Conservation (phyloP, 306 rosid genomes). For the Leucaena leucocephala region DNA sequence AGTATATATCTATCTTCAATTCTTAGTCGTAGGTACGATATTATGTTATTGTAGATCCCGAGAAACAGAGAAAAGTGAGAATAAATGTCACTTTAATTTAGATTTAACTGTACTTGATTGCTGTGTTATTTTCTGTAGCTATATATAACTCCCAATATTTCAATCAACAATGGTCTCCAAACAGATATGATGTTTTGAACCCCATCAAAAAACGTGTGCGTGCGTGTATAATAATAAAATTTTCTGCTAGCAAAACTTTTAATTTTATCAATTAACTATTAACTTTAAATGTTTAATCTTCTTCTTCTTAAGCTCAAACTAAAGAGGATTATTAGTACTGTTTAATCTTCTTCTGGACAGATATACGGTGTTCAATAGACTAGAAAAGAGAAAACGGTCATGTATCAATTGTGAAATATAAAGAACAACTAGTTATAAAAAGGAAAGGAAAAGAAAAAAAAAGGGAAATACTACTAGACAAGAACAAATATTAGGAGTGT, state of each 20-base stretch:
- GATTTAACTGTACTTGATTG: constrained; percentile 29
- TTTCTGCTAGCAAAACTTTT: no score
- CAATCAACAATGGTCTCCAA: constrained; percentile 5
- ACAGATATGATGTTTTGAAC: background rate
- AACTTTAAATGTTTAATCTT: no score
- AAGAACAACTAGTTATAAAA: background rate
- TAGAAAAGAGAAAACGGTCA: background rate
- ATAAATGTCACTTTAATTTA: constrained; percentile 33
- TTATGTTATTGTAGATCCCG: constrained; percentile 1
- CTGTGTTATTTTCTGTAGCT: background rate
- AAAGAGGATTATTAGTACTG: no score
- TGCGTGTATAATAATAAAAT: no score
- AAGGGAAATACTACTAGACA: constrained; percentile 32
- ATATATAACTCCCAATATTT: background rate
- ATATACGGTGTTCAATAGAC: no score
- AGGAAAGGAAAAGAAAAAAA: no score
- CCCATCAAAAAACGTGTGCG: background rate
- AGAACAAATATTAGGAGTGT: constrained; percentile 48
- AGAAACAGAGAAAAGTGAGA: constrained; percentile 7
- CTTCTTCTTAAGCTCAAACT: no score
- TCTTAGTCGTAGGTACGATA: background rate
- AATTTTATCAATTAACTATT: no score
- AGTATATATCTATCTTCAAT: background rate
- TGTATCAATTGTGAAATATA: background rate
- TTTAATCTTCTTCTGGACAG: background rate